Conservation (phyloP, 257 asterid species). For the Solanum pinnatisectum region DNA sequence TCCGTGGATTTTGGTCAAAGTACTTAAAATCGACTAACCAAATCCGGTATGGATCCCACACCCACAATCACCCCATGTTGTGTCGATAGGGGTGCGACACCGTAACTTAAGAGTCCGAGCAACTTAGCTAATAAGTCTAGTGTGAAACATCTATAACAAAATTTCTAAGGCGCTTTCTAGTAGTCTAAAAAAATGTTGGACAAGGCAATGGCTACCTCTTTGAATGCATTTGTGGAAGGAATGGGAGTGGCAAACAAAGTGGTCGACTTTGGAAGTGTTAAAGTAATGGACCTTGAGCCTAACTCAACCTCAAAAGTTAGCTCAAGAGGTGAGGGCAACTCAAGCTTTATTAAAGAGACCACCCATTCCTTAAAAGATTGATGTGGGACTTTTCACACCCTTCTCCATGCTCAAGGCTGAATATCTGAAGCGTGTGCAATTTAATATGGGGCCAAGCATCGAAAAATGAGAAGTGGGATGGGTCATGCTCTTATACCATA, state of each 20-base stretch:
- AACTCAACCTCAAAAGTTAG: too few species aligned
- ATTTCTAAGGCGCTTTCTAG: background rate
- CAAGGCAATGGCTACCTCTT: background rate
- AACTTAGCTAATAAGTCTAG: background rate
- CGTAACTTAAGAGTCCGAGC: background rate
- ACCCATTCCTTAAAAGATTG: background rate
- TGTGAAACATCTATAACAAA: background rate
- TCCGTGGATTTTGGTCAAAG: background rate
- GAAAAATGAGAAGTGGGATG: background rate
- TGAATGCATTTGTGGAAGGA: background rate
- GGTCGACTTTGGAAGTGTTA: background rate
- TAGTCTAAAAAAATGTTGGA: background rate
- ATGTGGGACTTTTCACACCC: background rate
- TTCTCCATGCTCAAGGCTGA: background rate
- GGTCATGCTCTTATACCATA: background rate
- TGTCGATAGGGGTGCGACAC: background rate
- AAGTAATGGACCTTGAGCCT: background rate
- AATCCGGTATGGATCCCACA: background rate
- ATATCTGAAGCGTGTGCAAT: background rate
- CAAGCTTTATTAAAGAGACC: background rate
- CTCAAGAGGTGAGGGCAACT: background rate
- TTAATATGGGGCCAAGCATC: background rate
- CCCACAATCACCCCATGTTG: background rate
- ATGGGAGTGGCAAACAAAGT: background rate
- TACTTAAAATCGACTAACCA: background rate